Conservation (phyloP, 1,139 yeast species). For the Yamadazyma aaseri region DNA sequence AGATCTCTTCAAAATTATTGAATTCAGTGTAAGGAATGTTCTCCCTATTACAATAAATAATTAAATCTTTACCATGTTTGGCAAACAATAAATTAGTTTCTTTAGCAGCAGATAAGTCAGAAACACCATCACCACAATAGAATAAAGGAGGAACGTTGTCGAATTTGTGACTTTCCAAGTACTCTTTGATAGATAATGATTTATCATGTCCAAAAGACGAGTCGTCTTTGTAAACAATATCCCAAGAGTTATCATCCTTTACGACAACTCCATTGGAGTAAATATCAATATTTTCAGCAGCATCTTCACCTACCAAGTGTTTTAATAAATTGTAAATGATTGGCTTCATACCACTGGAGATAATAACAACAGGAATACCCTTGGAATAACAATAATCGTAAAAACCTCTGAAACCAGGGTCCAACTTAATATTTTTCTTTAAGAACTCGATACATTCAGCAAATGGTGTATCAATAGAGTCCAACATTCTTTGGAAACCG, state of each 20-base stretch:
- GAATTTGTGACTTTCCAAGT: slow-evolving; percentile 45
- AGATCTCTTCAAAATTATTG: slow-evolving; percentile 70
- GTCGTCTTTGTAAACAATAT: slow-evolving; percentile 80
- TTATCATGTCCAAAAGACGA: slow-evolving; percentile 94
- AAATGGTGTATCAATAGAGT: slow-evolving; percentile 72
- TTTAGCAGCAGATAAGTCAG: slow-evolving; percentile 91
- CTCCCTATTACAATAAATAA: slow-evolving; percentile 78
- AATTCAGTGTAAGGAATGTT: slow-evolving; percentile 84
- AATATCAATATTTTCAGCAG: slow-evolving; percentile 71
- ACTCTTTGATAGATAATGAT: slow-evolving; percentile 75
- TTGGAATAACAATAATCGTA: slow-evolving; percentile 74
- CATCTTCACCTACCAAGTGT: slow-evolving; percentile 74
- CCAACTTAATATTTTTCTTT: slow-evolving; percentile 64
- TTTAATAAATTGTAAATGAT: slow-evolving; percentile 75
- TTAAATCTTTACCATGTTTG: slow-evolving; percentile 85
- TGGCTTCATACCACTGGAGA: slow-evolving; percentile 92
- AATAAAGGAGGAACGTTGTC: slow-evolving; percentile 54
- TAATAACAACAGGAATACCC: slow-evolving; percentile 75
- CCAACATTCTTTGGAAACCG: slow-evolving; percentile 82
- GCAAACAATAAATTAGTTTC: slow-evolving; percentile 94
- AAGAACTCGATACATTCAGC: slow-evolving; percentile 75
- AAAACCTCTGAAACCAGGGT: slow-evolving; percentile 85
- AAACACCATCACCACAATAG: slow-evolving; percentile 97
- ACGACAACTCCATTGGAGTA: slow-evolving; percentile 75
- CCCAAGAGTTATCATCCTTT: slow-evolving; percentile 64